Evolutionary conservation across 345 rosid species (phyloP).

Genomic region (Adansonia digitata): DNA sequence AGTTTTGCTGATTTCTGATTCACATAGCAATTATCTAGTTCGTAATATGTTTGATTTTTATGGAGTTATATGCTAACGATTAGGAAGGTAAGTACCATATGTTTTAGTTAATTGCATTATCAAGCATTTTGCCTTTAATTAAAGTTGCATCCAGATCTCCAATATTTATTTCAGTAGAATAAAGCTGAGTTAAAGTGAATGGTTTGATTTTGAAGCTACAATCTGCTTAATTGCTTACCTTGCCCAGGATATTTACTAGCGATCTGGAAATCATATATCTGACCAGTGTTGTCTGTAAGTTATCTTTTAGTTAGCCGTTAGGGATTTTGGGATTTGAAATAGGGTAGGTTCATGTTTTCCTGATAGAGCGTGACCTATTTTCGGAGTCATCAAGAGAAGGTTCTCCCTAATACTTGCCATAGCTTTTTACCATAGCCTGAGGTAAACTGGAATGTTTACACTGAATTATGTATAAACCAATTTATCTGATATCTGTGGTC

Average conservation of each 20-base stretch:
- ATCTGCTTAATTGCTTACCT: not conserved
- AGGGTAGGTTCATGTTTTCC: not conserved
- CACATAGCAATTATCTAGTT: not conserved
- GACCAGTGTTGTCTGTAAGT: not conserved
- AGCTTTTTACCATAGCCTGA: not conserved
- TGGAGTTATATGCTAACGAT: not conserved
- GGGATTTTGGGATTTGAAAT: not conserved
- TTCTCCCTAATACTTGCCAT: not conserved
- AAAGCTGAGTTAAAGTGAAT: not conserved
- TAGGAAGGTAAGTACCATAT: not conserved
- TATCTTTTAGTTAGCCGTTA: not conserved
- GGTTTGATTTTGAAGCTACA: not conserved
- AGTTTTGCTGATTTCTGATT: not conserved
- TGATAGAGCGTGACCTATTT: not conserved
- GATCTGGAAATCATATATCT: not conserved
- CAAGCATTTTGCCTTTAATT: not conserved
- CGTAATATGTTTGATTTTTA: not conserved
- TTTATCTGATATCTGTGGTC: not conserved
- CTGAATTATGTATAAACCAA: not conserved
- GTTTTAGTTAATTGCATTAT: not conserved
- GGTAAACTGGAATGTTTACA: not conserved
- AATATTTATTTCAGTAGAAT: not conserved
- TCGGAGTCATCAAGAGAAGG: not conserved
- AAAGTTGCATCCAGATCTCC: not conserved
- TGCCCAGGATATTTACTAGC: not conserved